Conservation (phyloP, 352 stramenopile species). For the Globisporangium canariense region DNA sequence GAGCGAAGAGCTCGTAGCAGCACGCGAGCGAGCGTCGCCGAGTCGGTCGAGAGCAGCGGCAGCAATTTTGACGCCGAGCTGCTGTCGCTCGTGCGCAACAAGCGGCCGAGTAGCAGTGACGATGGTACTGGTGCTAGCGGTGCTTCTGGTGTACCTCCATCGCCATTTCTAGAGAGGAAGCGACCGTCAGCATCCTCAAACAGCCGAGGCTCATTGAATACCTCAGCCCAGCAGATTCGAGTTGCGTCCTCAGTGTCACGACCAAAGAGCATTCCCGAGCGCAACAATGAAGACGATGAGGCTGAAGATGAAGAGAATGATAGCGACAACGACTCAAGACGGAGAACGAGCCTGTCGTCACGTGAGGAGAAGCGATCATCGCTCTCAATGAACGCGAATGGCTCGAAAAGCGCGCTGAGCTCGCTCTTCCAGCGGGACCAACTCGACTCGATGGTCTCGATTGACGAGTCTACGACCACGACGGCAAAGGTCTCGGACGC, state of each 20-base stretch:
- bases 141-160: background rate
- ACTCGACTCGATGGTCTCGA: constrained; percentile 18
- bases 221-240: constrained; percentile 1
- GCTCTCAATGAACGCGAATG: background rate
- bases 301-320: constrained; percentile 2
- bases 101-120: constrained; percentile 18
- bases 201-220: background rate
- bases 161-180: background rate
- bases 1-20: constrained; percentile 8
- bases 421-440: constrained; percentile 34
- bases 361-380: background rate
- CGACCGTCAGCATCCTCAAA: background rate
- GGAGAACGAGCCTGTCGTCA: background rate
- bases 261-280: constrained; percentile 33
- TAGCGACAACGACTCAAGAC: background rate
- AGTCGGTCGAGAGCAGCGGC: constrained; percentile 19
- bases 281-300: constrained; percentile 21
- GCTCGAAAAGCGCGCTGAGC: constrained; percentile 21
- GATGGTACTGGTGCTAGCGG: background rate
- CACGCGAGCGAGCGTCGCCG: constrained; percentile 17
- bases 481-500: constrained; percentile 51
- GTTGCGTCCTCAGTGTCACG: constrained; percentile 9
- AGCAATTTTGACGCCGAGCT: constrained; percentile 50
- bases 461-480: constrained; percentile 13
- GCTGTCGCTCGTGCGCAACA: constrained; percentile 41